Evolutionary conservation across 2,329 filamentous ascomycete genomes (phyloP).

Genomic region (Drechslerella coelobrocha): DNA sequence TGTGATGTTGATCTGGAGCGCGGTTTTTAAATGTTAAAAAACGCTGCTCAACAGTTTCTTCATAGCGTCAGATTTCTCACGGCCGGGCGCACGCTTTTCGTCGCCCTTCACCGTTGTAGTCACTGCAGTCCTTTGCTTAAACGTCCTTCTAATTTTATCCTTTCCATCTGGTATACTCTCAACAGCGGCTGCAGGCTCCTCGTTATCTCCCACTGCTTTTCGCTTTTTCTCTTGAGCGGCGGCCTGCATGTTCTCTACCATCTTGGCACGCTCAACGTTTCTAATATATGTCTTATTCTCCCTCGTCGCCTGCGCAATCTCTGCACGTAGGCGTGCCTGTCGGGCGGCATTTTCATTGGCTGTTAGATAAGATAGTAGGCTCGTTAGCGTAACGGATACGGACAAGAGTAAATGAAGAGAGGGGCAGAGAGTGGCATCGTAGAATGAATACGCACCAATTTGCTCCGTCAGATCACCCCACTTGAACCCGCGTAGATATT

Average conservation of each 20-base stretch:
- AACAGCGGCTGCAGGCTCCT: conserved; percentile 52
- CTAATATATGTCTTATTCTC: conserved; percentile 83
- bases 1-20: too few relatives aligned
- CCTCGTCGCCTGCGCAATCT: conserved; percentile 75
- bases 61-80: conserved; percentile 65
- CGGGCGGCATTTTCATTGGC: conserved; percentile 81
- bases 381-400: neutral
- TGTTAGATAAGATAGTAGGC: conserved; percentile 60
- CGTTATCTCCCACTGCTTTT: conserved; percentile 60
- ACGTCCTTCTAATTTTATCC: conserved; percentile 63
- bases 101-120: conserved; percentile 59
- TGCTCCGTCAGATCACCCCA: conserved; percentile 66
- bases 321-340: conserved; percentile 75
- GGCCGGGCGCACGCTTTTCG: conserved; percentile 55
- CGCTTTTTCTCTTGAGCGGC: conserved; percentile 63
- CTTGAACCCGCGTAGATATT: conserved; percentile 83
- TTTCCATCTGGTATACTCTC: conserved; percentile 54
- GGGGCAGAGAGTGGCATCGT: neutral
- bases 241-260: conserved; percentile 72
- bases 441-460: conserved; percentile 50
- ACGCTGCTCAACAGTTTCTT: conserved; percentile 70
- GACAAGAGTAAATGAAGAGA: neutral
- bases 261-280: conserved; percentile 81
- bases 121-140: conserved; percentile 71
- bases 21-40: conserved; percentile 61